A percentile compares a stretch with the other conserved stretches of the same genome.
phyloP scores from a whole-genome alignment of 805 yeast genomes.

The Pichia sporocuriosa region DNA sequence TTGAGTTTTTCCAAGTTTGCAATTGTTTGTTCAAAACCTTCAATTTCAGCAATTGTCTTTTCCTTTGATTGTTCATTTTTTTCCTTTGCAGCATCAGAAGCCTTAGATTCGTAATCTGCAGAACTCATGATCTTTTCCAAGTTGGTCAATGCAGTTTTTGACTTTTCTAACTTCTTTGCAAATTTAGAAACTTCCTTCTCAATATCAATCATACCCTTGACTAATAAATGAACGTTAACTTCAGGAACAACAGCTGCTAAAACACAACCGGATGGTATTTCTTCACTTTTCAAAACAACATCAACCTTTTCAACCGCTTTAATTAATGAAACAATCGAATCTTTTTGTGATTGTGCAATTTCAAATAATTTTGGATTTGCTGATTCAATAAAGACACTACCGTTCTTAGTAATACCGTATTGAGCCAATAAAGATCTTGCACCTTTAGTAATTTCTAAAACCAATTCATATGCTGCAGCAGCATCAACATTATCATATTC shows the following conservation, averaged over 20 bases:
- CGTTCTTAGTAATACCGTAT: constrained; percentile 82
- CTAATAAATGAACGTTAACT: constrained; percentile 81
- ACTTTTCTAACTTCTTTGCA: constrained; percentile 63
- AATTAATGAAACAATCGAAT: constrained; percentile 84
- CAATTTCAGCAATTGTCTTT: constrained; percentile 76
- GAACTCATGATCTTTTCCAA: constrained; percentile 63
- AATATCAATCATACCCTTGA: constrained; percentile 89
- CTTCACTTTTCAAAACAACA: constrained; percentile 47
- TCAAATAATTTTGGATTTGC: constrained; percentile 38
- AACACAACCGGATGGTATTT: constrained; percentile 87
- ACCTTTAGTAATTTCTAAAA: constrained; percentile 79
- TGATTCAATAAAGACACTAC: constrained; percentile 78
- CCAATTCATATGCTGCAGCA: constrained; percentile 70
- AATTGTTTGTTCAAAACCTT: constrained; percentile 82
- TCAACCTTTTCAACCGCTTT: constrained; percentile 77
- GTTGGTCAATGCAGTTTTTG: constrained; percentile 50
- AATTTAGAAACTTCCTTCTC: constrained; percentile 88
- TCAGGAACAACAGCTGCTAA: constrained; percentile 73
- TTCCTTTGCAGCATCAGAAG: constrained; percentile 74
- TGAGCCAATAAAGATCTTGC: constrained; percentile 91
- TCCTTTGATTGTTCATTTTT: constrained; percentile 63
- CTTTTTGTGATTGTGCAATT: constrained; percentile 63
- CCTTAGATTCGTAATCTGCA: constrained; percentile 81
- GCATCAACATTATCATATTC: constrained; percentile 61
- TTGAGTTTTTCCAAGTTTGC: constrained; percentile 76